Evolutionary conservation across 495 filamentous ascomycete genomes (phyloP).

Genomic region (Neurospora discreta): DNA sequence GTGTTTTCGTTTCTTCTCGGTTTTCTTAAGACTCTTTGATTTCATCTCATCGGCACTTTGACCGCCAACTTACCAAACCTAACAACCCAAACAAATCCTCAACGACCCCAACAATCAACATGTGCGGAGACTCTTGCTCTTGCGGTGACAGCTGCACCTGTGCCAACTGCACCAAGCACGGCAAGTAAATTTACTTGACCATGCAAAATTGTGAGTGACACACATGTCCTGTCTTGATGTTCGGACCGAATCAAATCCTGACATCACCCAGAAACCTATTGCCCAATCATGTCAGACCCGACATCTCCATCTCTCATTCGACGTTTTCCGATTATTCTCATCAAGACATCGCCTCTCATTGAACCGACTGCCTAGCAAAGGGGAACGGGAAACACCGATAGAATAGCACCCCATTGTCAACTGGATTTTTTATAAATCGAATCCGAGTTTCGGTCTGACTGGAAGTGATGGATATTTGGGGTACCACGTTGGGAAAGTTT

Average conservation of each 20-base stretch:
- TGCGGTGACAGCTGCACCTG: constrained; percentile 16
- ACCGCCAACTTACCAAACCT: background rate
- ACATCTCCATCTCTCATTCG: background rate
- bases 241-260: background rate
- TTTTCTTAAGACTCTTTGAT: background rate
- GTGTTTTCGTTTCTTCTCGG: background rate
- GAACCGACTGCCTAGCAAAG: background rate
- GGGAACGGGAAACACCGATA: background rate
- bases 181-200: constrained; percentile 5
- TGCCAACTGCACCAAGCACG: constrained; percentile 12
- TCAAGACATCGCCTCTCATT: background rate
- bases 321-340: background rate
- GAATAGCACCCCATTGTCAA: background rate
- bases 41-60: background rate
- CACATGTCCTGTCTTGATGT: background rate
- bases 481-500: background rate
- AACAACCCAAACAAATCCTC: background rate
- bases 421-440: background rate
- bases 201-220: background rate
- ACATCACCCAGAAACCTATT: background rate
- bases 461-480: background rate
- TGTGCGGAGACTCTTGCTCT: constrained; percentile 15
- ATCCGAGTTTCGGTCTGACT: background rate
- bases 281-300: background rate
- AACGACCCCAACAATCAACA: constrained; percentile 4